Evolutionary conservation across 2,329 filamentous ascomycete genomes (phyloP).

Genomic region (Fusarium sp.): DNA sequence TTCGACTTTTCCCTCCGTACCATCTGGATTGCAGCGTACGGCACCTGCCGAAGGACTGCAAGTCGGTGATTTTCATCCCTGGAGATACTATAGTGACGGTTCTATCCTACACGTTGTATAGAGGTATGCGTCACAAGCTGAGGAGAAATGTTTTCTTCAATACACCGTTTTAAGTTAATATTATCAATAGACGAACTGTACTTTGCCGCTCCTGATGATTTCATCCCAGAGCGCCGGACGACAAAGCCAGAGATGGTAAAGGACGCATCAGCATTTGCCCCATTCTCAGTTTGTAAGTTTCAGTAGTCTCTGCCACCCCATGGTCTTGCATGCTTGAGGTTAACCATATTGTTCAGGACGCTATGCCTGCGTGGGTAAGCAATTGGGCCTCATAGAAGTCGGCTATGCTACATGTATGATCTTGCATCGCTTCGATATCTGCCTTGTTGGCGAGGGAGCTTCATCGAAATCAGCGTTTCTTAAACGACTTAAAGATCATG

Average conservation of each 20-base stretch:
- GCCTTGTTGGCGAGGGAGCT: fast-evolving
- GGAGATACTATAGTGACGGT: neutral
- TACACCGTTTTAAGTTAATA: fast-evolving
- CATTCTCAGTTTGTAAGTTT: neutral
- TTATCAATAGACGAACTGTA: neutral
- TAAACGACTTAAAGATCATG: fast-evolving
- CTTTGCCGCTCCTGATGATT: neutral
- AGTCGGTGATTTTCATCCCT: neutral
- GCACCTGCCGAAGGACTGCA: neutral
- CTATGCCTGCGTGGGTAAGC: neutral
- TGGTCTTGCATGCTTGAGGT: fast-evolving
- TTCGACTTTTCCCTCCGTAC: neutral
- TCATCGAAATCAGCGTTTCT: fast-evolving
- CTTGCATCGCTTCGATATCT: fast-evolving
- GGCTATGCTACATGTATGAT: neutral
- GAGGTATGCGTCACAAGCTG: neutral
- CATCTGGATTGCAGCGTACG: neutral
- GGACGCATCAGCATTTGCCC: neutral
- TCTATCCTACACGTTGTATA: neutral
- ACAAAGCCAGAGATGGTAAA: neutral
- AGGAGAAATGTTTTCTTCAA: fast-evolving
- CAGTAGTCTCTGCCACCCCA: fast-evolving
- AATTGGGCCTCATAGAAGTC: neutral
- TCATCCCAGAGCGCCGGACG: neutral
- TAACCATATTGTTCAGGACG: fast-evolving